Evolutionary conservation across 768 basidiomycete species (phyloP).

Genomic region (Naganishia vaughanmartiniae): DNA sequence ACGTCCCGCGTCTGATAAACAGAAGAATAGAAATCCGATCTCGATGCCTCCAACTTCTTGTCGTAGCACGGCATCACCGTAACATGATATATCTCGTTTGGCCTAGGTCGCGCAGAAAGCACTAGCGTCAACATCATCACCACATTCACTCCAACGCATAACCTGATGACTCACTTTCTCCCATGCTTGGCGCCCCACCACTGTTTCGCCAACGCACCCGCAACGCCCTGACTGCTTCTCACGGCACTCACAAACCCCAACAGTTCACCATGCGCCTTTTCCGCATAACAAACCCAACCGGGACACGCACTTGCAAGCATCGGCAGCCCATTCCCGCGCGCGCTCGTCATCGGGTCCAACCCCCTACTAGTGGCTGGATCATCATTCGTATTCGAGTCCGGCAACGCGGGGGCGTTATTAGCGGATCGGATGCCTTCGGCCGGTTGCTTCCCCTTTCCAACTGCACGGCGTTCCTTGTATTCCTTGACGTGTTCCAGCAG

Average conservation of each 20-base stretch:
- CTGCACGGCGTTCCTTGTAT: constrained; percentile 66
- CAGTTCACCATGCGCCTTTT: constrained; percentile 93
- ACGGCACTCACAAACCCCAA: constrained; percentile 81
- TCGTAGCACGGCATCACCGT: constrained; percentile 99
- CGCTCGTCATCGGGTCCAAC: constrained; percentile 6
- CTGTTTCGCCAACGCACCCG: constrained; percentile 88
- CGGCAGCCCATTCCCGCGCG: constrained; percentile 58
- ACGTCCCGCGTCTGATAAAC: constrained; percentile 82
- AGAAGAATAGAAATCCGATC: constrained; percentile 78
- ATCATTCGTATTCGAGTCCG: neutral
- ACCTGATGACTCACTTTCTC: constrained; percentile 61
- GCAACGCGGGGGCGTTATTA: neutral
- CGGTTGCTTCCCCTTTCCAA: constrained; percentile 37
- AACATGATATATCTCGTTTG: constrained; percentile 88
- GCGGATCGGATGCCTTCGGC: constrained; percentile 13
- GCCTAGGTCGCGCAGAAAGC: constrained; percentile 44
- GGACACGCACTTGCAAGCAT: constrained; percentile 96
- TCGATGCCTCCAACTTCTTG: constrained; percentile 96
- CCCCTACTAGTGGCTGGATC: neutral
- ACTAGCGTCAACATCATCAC: neutral
- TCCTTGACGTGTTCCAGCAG: constrained; percentile 77
- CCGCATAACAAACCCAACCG: constrained; percentile 98
- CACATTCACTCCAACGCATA: neutral
- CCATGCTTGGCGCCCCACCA: constrained; percentile 73
- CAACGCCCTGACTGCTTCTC: constrained; percentile 90